A percentile compares a stretch with the other conserved stretches of the same genome.
These are phyloP conservation scores for Cladorrhinum sp. DNA, from an alignment of 2,329 filamentous ascomycete genomes.

Conservation along the genomic window DNA sequence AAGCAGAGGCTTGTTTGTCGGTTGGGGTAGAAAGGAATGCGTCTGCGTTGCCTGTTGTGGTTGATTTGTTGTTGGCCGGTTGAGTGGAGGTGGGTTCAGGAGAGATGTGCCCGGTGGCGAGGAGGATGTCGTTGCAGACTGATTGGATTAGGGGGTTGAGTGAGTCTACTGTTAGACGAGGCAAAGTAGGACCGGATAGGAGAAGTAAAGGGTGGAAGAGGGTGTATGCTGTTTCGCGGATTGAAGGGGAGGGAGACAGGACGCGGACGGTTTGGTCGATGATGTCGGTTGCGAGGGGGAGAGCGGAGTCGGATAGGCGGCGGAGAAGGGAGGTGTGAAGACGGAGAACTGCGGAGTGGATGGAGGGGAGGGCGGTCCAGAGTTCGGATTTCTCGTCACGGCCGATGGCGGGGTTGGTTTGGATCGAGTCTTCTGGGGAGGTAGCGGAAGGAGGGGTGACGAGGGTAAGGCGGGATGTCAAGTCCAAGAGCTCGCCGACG, in stretches of 20 bases:
- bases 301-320: slow-evolving; percentile 55
- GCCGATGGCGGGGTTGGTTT: slow-evolving; percentile 68
- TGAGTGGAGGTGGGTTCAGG: slow-evolving; percentile 48
- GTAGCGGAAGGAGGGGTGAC: slow-evolving; percentile 51
- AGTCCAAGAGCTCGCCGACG: slow-evolving; percentile 63
- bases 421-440: slow-evolving; percentile 47
- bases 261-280: slow-evolving; percentile 71
- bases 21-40: slow-evolving; percentile 57
- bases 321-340: slow-evolving; percentile 56
- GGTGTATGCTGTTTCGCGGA: slow-evolving; percentile 61
- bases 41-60: slow-evolving; percentile 62
- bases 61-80: slow-evolving; percentile 27
- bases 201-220: slow-evolving; percentile 57
- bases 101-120: slow-evolving; percentile 46
- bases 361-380: slow-evolving; percentile 67
- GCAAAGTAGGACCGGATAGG: slow-evolving; percentile 62
- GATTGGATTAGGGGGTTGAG: slow-evolving; percentile 60
- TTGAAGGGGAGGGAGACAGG: slow-evolving; percentile 53
- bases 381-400: slow-evolving; percentile 80
- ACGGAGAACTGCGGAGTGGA: slow-evolving; percentile 69
- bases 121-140: slow-evolving; percentile 73
- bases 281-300: slow-evolving; percentile 60
- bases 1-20: neutral
- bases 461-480: slow-evolving; percentile 67
- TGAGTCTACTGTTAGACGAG: slow-evolving; percentile 62